Conservation (phyloP, 2,329 filamentous ascomycete genomes). For the Fusarium sp. region DNA sequence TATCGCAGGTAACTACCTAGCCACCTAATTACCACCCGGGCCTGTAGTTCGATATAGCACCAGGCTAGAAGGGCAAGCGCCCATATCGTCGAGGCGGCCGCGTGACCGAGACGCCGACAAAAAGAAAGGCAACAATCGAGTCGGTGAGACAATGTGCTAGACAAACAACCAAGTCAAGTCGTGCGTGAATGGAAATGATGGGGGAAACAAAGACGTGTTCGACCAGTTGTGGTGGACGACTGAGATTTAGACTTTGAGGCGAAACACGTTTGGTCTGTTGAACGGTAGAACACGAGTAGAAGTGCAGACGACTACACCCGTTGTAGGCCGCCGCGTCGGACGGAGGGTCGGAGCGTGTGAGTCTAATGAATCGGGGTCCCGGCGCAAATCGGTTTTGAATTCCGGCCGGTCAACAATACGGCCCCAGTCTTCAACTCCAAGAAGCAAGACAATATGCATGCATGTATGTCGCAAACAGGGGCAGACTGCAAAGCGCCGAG, state of each 20-base stretch:
- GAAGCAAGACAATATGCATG: constrained; percentile 1
- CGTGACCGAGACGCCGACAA: constrained; percentile 20
- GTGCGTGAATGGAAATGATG: constrained; percentile 1
- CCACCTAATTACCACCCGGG: constrained; percentile 17
- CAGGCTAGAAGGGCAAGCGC: constrained; percentile 24
- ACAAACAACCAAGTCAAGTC: constrained; percentile 6
- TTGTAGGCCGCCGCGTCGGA: not conserved
- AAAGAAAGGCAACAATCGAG: constrained; percentile 12
- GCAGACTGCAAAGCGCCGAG: constrained; percentile 16
- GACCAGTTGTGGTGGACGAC: constrained; percentile 10
- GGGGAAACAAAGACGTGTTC: constrained; percentile 9
- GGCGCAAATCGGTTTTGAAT: constrained; percentile 8
- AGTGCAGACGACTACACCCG: constrained; percentile 5
- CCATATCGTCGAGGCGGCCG: constrained; percentile 14
- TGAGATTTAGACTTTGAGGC: constrained; percentile 42
- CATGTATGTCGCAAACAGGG: constrained; percentile 1
- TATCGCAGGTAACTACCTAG: constrained; percentile 1
- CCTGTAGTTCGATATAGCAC: constrained; percentile 26
- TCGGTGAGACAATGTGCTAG: constrained; percentile 30
- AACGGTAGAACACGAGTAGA: constrained; percentile 10
- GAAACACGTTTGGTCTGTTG: constrained; percentile 28
- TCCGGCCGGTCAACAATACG: constrained; percentile 7
- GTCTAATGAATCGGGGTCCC: constrained; percentile 8
- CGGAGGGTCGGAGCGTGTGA: constrained; percentile 16
- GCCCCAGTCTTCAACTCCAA: not conserved